Base-by-base conservation (phyloP, 768 basidiomycete species). In the Calocybe cyanea region DNA sequence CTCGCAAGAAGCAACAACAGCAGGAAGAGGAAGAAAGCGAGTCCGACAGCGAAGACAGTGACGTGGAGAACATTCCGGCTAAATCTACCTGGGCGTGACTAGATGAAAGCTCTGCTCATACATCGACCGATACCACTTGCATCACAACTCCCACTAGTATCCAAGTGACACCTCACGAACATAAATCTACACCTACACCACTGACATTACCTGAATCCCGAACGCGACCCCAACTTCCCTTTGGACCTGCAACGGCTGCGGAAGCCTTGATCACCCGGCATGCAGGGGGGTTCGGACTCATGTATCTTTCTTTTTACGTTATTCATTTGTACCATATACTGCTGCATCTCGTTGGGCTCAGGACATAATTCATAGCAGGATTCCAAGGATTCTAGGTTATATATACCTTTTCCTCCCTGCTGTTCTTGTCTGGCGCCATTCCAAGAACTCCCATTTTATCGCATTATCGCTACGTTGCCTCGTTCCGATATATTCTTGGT, bases 11-110 rank as follows among this genome's bases (percentile, higher is more conserved):
- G 41, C 56, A 51, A 57, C 42, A 52, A 31, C 49, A 50, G 20
- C 53, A 55, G 17, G 53, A 60, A 21, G 57, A 61, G 38, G 55
- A 61, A 14, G 67, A 64, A 21, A 60, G 55, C 45, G 57, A 57
- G 11, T 62, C 64, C 18, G 69, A 67, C 43, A 57, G 57, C 28
- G 66, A 67, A 21, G 69, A 72, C 32, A 73, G 69, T 38, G 70
- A 73, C 23, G 64, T 62, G 44, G 72, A 73, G 57, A 69, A 70
- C 37, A 55, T 68, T 13, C 65, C 62, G 41, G 41, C 47, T 19
- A 47, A 46, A 38, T 48, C 57, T 43, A 32, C 49, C 32, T 51
- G 45, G 48, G 45, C 49, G 9, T 58, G 57, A 58, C 57, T 58
- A 56, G 53, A 58, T 39, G 52, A 34, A 25, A 46, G 42, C 38